Conservation (phyloP, 1,284 basidiomycete genomes). For the Apiotrichum sp. region DNA sequence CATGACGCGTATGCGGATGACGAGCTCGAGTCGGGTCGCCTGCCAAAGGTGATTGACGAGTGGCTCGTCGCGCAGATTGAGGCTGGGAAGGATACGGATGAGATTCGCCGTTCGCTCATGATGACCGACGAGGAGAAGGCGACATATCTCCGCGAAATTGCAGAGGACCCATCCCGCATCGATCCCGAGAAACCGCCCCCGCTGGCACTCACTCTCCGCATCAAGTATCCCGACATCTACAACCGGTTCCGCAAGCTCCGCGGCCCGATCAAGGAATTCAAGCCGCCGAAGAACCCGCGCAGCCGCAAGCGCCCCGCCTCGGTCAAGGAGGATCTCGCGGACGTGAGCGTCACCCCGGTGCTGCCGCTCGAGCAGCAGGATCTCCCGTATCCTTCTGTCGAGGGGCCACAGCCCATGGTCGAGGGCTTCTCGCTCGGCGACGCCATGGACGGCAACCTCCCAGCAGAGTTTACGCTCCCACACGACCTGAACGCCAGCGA, state of each 20-base stretch:
- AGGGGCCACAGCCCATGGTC: neutral
- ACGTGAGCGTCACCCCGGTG: neutral
- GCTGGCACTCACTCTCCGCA: slow-evolving; percentile 31
- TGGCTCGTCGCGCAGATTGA: slow-evolving; percentile 41
- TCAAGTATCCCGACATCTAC: slow-evolving; percentile 46
- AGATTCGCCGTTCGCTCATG: slow-evolving; percentile 32
- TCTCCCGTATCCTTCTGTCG: neutral
- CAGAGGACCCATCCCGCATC: slow-evolving; percentile 29
- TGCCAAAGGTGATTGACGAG: slow-evolving; percentile 40
- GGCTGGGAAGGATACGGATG: slow-evolving; percentile 35
- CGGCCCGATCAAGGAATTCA: slow-evolving; percentile 38
- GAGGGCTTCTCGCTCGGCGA: slow-evolving; percentile 8
- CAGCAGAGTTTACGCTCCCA: neutral
- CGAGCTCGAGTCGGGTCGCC: slow-evolving; percentile 32
- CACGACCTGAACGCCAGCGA: neutral
- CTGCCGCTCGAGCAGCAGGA: neutral
- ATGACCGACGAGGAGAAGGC: slow-evolving; percentile 37
- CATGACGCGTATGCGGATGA: slow-evolving; percentile 40
- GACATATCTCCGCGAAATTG: slow-evolving; percentile 30
- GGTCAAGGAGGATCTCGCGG: neutral
- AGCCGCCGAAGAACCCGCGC: slow-evolving; percentile 24
- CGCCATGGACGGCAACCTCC: slow-evolving; percentile 4
- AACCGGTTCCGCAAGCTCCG: slow-evolving; percentile 43
- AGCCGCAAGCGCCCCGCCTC: slow-evolving; percentile 4
- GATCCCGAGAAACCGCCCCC: slow-evolving; percentile 36